Evolutionary conservation across 1,139 yeast genomes (phyloP), one percentile per base, ranked within the genome.

Genomic region (Hyphopichia fennica): DNA sequence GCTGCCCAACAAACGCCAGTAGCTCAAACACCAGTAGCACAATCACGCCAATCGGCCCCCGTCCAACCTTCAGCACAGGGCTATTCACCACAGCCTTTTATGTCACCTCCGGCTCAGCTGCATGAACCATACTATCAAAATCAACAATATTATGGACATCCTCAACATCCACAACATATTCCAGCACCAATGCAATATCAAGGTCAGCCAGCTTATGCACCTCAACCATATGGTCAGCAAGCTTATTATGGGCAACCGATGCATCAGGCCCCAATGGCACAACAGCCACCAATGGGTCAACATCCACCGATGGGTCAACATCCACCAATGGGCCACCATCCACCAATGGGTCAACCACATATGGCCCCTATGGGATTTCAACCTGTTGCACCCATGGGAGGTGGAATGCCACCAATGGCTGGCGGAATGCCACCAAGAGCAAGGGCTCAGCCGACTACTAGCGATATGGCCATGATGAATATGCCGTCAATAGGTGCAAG

Each of bases 391-490:
- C 43, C 43, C 16, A 29, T 29, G 29, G 41, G 30, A 8, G 9
- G 14, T 5, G 20, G 19, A 11, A 16, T 17, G 19, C 41, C 41
- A 25, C 47, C 45, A 29, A 28, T 29, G 38, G 22, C 41, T 4
- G 18, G 31, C n/a, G 35, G 38, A 25, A 19, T 40, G 36, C 31
- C 15, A 23, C 20, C 40, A 13, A 14, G 41, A 40, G 34, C 39
- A 30, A 27, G 34, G 17, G 20, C 38, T 18, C 35, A 40, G 14
- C 60, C 51, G 2, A 52, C 57, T 3, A 48, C 61, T 13, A 62
- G 66, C 23, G 72, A 68, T 37, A 50, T 63, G 42, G 62, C 73
- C 1, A 58, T 72, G 62, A 62, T 60, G 60, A 61, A 62, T 37
- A 63, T 71, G 57, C 79, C 78, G 10, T 45, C 57, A 8, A 28